Evolutionary conservation across 1,139 yeast genomes (phyloP).

Genomic region (Lodderomyces oxycetoniae): DNA sequence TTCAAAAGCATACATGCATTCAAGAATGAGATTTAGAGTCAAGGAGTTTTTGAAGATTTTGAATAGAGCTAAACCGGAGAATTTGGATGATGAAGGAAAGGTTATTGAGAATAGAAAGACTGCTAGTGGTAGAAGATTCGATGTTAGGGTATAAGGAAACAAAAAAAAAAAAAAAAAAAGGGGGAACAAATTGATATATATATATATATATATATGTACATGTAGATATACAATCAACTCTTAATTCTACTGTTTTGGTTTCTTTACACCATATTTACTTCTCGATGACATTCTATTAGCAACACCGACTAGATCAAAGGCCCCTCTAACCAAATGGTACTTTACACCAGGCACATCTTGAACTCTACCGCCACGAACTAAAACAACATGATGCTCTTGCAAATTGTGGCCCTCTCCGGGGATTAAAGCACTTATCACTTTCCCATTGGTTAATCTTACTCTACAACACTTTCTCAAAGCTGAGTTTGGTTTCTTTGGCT

Average conservation of each 20-base stretch:
- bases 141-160: conserved; percentile 16
- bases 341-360: conserved; percentile 99
- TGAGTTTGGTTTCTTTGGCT: conserved; percentile 97
- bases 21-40: conserved; percentile 95
- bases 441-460: conserved; percentile 89
- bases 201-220: conserved; percentile 2
- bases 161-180: neutral
- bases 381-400: conserved; percentile 95
- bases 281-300: conserved; percentile 88
- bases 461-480: conserved; percentile 97
- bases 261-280: conserved; percentile 91
- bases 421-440: conserved; percentile 83
- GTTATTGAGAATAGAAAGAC: conserved; percentile 67
- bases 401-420: conserved; percentile 99
- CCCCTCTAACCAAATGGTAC: conserved; percentile 91
- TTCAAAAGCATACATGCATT: conserved; percentile 96
- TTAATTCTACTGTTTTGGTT: conserved; percentile 43
- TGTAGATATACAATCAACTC: conserved; percentile 4
- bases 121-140: conserved; percentile 78
- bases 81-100: conserved; percentile 63
- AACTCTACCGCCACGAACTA: conserved; percentile 94
- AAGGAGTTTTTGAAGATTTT: conserved; percentile 89
- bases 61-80: conserved; percentile 96
- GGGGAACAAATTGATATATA: neutral
- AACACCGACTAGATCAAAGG: conserved; percentile 90